These are phyloP conservation scores for Vitis labrusca DNA, from an alignment of 164 flowering plant genomes.

Conservation along the genomic window DNA sequence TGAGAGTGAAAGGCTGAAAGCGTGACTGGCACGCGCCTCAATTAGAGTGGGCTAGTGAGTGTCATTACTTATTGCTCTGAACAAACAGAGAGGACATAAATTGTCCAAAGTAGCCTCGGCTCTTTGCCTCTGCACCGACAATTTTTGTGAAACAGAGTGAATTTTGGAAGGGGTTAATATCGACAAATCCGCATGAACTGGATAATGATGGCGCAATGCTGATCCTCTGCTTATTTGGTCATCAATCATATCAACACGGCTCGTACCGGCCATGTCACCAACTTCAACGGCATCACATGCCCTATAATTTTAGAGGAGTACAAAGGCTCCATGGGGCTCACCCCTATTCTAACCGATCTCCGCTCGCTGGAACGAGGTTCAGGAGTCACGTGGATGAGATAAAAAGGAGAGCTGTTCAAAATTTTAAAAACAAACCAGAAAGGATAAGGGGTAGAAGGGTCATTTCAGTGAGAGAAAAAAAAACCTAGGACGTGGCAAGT, in stretches of 20 bases:
- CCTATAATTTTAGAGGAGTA: no score
- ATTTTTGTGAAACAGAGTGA: neutral
- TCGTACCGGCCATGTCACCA: no score
- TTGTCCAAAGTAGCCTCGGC: constrained; percentile 11
- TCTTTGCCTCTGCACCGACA: constrained; percentile 16
- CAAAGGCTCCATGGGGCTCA: no score
- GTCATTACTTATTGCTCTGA: neutral
- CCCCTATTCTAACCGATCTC: no score
- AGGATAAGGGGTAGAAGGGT: constrained; percentile 14
- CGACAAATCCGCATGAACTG: neutral
- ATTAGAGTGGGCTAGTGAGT: no score
- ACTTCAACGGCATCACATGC: no score
- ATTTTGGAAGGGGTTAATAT: neutral
- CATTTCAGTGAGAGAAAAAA: neutral
- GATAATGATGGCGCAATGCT: neutral
- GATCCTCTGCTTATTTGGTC: neutral
- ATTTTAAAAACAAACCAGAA: neutral
- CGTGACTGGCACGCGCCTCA: neutral
- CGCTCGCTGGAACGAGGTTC: no score
- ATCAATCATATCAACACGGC: neutral
- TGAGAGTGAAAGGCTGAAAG: no score
- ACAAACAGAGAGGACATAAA: neutral
- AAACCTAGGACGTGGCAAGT: neutral
- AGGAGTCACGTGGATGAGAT: no score
- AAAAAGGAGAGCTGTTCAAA: neutral